Base-by-base conservation (phyloP, 2,329 filamentous ascomycete genomes). In the Mycosphaerella arachidis region DNA sequence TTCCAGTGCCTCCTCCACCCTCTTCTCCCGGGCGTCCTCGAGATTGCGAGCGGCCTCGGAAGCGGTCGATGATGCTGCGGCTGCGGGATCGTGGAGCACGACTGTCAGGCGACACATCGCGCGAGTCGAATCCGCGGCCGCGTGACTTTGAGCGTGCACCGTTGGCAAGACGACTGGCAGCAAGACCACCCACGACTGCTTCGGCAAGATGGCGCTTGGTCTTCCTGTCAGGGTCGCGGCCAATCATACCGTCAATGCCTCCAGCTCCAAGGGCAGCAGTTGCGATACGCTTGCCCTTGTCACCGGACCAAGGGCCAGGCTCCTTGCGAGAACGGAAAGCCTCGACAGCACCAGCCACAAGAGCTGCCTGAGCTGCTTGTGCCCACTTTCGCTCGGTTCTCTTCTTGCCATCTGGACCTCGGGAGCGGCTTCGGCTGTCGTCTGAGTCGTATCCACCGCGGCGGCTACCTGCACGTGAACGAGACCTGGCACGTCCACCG, bases 271-370 rank as follows among this genome's bases (percentile, higher is more conserved):
- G 75, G 37, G 93, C 93, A 52, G 92, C 92, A 24, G 93, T 97
- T 53, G 96, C 83, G 61, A 97, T 85, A 55, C 93, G 91, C 79
- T 92, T 94, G 66, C 92, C 91, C 77, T 97, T 97, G 64, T 90
- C 89, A 40, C 92, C 93, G 64, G 87, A 89, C 92, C 92, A 97
- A 48, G 88, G 85, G 57, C 93, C 93, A 2, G 91, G 89, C 63
- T 94, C 89, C 70, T 93, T 96, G 73, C 92, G 87, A 58, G 92
- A 87, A 63, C 91, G 88, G 81, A 96, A 96, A 46, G 93, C 93
- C 75, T 97, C 92, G 57, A 92, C 89, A 45, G 92, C 93, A 68
- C 92, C 93, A 31, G 93, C 92, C 51, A 96, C 84, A 43, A 97
- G 81, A 20, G 92, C 94, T 35, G 93, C 92, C 79, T 94, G 93